These are phyloP conservation scores for Toxicodendron radicans DNA, from an alignment of 345 rosid genomes.

Conservation along the genomic window DNA sequence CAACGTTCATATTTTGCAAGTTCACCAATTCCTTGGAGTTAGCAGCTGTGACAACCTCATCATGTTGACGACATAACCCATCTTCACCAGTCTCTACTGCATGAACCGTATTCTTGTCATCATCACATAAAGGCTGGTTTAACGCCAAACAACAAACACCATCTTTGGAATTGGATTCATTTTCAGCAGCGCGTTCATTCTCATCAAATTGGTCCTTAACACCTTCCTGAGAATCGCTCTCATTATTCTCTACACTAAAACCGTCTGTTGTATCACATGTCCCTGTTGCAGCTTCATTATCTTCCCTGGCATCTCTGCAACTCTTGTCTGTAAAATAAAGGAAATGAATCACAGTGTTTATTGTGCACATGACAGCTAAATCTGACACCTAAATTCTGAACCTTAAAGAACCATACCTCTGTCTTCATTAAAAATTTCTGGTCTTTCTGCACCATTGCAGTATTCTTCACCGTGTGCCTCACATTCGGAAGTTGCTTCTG, in stretches of 20 bases:
- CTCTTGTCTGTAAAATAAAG: constrained; percentile 8
- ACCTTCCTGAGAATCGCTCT: constrained; percentile 4
- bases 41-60: constrained; percentile 5
- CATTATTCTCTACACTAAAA: constrained; percentile 13
- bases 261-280: constrained; percentile 5
- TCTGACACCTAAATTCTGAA: background rate
- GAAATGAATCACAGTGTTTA: background rate
- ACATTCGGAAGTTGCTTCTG: background rate
- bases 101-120: background rate
- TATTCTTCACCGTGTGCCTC: constrained; percentile 1
- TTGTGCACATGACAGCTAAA: background rate
- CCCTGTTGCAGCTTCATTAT: background rate
- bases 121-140: constrained; percentile 7
- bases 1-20: background rate
- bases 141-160: background rate
- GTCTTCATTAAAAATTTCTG: constrained; percentile 9
- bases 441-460: background rate
- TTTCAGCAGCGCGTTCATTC: constrained; percentile 5
- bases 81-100: constrained; percentile 11
- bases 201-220: constrained; percentile 7
- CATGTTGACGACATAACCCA: constrained; percentile 2
- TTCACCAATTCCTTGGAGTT: constrained; percentile 9
- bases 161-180: background rate
- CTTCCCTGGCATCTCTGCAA: background rate
- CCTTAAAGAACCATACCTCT: constrained; percentile 17